Evolutionary conservation across 768 basidiomycete genomes (phyloP), one percentile per base, ranked within the genome.

Genomic region (Suillus placidus): DNA sequence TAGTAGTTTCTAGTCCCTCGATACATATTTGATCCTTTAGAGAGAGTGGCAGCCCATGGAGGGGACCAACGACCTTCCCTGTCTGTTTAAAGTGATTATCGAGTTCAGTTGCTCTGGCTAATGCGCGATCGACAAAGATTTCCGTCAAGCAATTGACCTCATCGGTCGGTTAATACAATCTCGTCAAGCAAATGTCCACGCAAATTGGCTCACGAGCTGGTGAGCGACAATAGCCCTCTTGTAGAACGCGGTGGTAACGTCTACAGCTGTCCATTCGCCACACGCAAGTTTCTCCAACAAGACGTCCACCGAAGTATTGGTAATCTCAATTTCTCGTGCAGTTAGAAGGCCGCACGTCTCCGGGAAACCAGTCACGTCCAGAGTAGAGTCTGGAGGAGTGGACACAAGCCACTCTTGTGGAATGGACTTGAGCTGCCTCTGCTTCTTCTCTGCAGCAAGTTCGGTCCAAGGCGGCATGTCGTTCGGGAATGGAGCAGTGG

Each of bases 81-180:
- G 87, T 93, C 66, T 70, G 77, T 70, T 80, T 81, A 43, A 91
- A 75, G 66, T 85, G 77, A 6, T 83, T 84, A 68, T 95, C 94
- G 7, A 94, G 80, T 71, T 87, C 82, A 16, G 81, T 76, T 3
- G 94, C 93, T 9, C 87, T 81, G 20, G 76, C 77, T 6, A 92
- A 79, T 1, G 90, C 93, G 6, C 83, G 81, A 30, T 93, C 89
- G 61, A 93, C 83, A 71, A 91, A 92, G 23, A 93, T 87, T 74
- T 94, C 92, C 0, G 92, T 94, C 47, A 94, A 73, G 72, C 93
- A 94, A 69, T 93, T 93, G 7, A 87, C 87, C 91, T 92, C 70
- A 12, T 38, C 6, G 4, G 40, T 45, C 23, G 12, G n/a, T 69
- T 42, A 68, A 58, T 18, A 58, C 37, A 30, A 18, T 16, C 14